Conservation (phyloP, 805 yeast genomes). For the Schwanniomyces vanrijiae region DNA sequence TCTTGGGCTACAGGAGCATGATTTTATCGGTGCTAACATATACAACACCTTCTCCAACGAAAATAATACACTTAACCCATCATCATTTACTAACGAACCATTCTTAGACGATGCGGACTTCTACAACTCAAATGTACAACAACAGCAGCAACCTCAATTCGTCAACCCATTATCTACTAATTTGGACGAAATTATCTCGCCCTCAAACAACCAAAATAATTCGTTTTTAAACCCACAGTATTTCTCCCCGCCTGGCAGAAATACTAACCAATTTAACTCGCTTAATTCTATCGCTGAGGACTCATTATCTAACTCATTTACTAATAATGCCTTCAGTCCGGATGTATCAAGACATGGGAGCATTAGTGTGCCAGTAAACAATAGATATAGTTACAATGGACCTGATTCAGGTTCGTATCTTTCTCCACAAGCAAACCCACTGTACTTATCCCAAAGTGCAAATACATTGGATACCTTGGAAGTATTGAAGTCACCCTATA, state of each 20-base stretch:
- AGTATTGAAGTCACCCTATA: slow-evolving; percentile 33
- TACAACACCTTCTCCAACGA: slow-evolving; percentile 16
- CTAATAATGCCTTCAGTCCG: slow-evolving; percentile 29
- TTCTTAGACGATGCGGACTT: slow-evolving; percentile 31
- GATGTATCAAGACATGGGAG: slow-evolving; percentile 28
- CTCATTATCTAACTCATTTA: slow-evolving; percentile 11
- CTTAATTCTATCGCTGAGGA: slow-evolving; percentile 36
- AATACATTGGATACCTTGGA: slow-evolving; percentile 28
- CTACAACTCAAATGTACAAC: slow-evolving; percentile 9
- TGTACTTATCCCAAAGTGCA: slow-evolving; percentile 32
- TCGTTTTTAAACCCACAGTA: slow-evolving; percentile 36
- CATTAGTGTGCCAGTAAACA: slow-evolving; percentile 25
- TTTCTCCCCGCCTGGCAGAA: slow-evolving; percentile 38
- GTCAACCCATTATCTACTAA: slow-evolving; percentile 20
- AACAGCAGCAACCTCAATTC: slow-evolving; percentile 12
- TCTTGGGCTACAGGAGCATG: not conserved
- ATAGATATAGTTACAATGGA: slow-evolving; percentile 12
- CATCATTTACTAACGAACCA: slow-evolving; percentile 26
- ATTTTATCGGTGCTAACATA: not conserved
- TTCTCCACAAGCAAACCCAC: slow-evolving; percentile 32
- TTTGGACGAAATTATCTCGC: slow-evolving; percentile 37
- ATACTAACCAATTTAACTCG: slow-evolving; percentile 19
- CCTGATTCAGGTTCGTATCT: slow-evolving; percentile 30
- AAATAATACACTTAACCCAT: slow-evolving; percentile 12
- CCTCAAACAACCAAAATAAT: slow-evolving; percentile 4